Evolutionary conservation across 2,329 filamentous ascomycete species (phyloP).

Genomic region (Paracoccidioides lutzii): DNA sequence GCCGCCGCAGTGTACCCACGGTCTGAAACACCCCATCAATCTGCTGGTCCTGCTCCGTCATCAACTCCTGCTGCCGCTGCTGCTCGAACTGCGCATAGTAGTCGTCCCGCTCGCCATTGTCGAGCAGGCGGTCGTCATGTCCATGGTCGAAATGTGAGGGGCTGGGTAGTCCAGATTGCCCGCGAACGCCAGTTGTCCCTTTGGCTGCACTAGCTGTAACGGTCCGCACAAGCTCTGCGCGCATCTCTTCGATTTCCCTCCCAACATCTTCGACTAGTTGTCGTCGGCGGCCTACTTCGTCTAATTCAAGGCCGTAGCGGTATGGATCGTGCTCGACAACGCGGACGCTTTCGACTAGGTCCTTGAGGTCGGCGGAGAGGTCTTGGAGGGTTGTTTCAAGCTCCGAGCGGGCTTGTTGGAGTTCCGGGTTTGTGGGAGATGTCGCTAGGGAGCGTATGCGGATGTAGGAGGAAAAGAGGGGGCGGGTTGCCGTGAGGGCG

Average conservation of each 20-base stretch:
- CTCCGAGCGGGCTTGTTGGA: constrained; percentile 53
- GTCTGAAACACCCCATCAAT: constrained; percentile 87
- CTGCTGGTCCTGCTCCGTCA: constrained; percentile 88
- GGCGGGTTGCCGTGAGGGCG: constrained; percentile 66
- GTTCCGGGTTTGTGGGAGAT: constrained; percentile 56
- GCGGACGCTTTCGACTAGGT: constrained; percentile 74
- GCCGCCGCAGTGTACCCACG: constrained; percentile 76
- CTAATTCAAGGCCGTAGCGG: constrained; percentile 68
- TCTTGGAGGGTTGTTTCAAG: constrained; percentile 65
- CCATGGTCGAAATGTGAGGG: constrained; percentile 43
- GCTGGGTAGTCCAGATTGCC: constrained; percentile 38
- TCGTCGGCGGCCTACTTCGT: constrained; percentile 69
- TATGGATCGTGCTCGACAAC: constrained; percentile 81
- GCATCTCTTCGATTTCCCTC: constrained; percentile 79
- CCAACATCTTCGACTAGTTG: constrained; percentile 81
- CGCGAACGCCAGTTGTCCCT: constrained; percentile 20
- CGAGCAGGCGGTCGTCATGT: constrained; percentile 25
- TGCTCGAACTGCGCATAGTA: constrained; percentile 76
- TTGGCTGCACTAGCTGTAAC: constrained; percentile 29
- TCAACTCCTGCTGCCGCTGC: constrained; percentile 78
- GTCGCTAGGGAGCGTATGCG: constrained; percentile 82
- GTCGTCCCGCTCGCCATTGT: constrained; percentile 41
- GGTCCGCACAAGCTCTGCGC: constrained; percentile 56
- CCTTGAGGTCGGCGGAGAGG: constrained; percentile 71
- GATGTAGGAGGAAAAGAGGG: constrained; percentile 86